Evolutionary conservation across 1,139 yeast genomes (phyloP).

Genomic region (Kluyveromyces sp.): DNA sequence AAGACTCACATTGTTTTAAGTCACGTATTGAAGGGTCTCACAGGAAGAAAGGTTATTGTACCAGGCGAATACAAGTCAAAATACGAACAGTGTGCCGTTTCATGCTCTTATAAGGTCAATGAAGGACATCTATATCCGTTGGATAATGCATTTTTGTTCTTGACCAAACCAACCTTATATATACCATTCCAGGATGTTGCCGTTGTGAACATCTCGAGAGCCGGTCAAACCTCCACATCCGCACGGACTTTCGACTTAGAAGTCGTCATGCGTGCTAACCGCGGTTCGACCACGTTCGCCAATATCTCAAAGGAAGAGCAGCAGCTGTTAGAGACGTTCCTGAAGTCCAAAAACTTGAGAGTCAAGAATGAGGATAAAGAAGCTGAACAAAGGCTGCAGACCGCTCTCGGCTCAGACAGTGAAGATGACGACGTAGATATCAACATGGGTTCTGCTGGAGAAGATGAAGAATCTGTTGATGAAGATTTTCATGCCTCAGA

Average conservation of each 20-base stretch:
- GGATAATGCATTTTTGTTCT: constrained; percentile 83
- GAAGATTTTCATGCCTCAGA: constrained; percentile 60
- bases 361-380: constrained; percentile 87
- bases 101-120: constrained; percentile 89
- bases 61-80: constrained; percentile 82
- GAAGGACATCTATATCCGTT: constrained; percentile 90
- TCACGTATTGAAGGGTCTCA: constrained; percentile 82
- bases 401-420: constrained; percentile 64
- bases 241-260: constrained; percentile 92
- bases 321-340: constrained; percentile 63
- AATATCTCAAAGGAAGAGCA: constrained; percentile 90
- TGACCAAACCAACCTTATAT: constrained; percentile 90
- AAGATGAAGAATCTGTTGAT: constrained; percentile 62
- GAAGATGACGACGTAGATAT: constrained; percentile 59
- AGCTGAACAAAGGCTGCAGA: constrained; percentile 72
- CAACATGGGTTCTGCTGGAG: constrained; percentile 68
- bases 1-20: constrained; percentile 84
- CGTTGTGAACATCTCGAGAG: constrained; percentile 76
- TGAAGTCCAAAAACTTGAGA: constrained; percentile 68
- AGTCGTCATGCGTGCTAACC: constrained; percentile 58
- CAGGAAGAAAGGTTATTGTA: constrained; percentile 75
- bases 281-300: constrained; percentile 75
- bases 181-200: constrained; percentile 81
- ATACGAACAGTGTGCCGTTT: constrained; percentile 72
- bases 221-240: constrained; percentile 73